Evolutionary conservation across 495 filamentous ascomycete species (phyloP), one percentile per base, ranked within the genome.

Genomic region (Xylaria palmicola): DNA sequence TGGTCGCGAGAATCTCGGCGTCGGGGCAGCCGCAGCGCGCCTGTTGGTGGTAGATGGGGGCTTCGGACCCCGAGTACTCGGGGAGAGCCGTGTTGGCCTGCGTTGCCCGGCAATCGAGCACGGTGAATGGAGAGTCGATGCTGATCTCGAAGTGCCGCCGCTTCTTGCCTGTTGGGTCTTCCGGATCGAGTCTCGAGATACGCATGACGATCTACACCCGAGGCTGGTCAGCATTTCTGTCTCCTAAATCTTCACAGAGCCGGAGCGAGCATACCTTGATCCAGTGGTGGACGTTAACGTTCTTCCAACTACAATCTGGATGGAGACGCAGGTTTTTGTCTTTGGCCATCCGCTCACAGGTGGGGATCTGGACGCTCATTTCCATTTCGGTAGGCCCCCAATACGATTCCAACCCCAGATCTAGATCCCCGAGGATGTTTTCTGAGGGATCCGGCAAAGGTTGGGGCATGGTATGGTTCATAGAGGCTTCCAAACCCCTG

Each of bases 81-180:
- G 94, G 94, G 13, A 98, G 84, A 27, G 86, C 84, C 19, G 90
- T 94, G 74, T 98, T 97, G 22, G 91, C 90, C 70, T 92, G 88
- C 1, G 92, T 94, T 8, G 95, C 94, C 49, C 86, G 91, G 75
- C 94, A 98, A 62, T 92, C 93, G 22, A 98, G 89, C 37, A 97
- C 89, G 63, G 96, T 93, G 71, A 98, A 95, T 8, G 94, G 94
- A 13, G 92, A 97, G 76, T 98, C 94, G 65, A 98, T 98, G 59
- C 94, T 97, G 64, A 98, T 98, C 72, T 98, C 94, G 61, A 98
- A 98, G 71, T 98, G 95, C 24, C 94, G 85, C 48, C 94, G 86
- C 55, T 93, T 94, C 64, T 78, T 81, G n/a, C 82, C 80, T 5
- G 79, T 77, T 0, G 94, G 86, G 66, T 98, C 90, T 24, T 87